Base-by-base conservation (phyloP, 78 protist genomes). In the Dictyostelium capitatum region DNA sequence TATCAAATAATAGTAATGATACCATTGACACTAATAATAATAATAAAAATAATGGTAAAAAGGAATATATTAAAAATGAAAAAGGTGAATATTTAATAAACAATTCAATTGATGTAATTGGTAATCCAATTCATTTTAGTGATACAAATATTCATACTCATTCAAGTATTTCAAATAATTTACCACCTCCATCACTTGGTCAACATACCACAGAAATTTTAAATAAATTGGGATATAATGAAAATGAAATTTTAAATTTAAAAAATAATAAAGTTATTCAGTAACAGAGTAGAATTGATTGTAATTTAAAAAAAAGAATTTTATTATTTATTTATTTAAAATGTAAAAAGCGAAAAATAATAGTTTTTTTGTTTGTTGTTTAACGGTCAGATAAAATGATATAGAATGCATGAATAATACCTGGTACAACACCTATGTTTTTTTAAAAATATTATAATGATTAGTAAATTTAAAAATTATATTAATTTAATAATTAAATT, bases 61-160 rank as follows among this genome's bases (percentile, higher is more conserved):
- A 56, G n/a, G 28, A 56, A 56, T 56, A 19, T 19, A 28, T 69
- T n/a, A 48, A 48, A 47, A 30, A 30, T 30, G 73, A 30, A 23
- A 80, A 79, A 69, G 74, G 70, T 37, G 12, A 72, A 32, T 70
- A 75, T 80, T 37, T 37, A 37, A 7, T 23, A 43, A 41, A 62
- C 20, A 67, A 90, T 79, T 25, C 46, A 47, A 57, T 89, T 10
- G 25, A 77, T 19, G 50, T 79, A 59, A 81, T 90, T 65, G 95
- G 91, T 25, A 62, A 54, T 62, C 95, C 95, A 64, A 90, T 90
- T n/a, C 89, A 90, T 62, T 90, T 90, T 50, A 87, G 93, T 64
- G 84, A 87, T 43, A 87, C 69, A 47, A 37, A 90, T 28, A 17
- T 90, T 46, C 95, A 90, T 47, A 30, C 41, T 19, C 10, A 8